Evolutionary conservation across 768 basidiomycete species (phyloP).

Genomic region (Lentinula lateritia): DNA sequence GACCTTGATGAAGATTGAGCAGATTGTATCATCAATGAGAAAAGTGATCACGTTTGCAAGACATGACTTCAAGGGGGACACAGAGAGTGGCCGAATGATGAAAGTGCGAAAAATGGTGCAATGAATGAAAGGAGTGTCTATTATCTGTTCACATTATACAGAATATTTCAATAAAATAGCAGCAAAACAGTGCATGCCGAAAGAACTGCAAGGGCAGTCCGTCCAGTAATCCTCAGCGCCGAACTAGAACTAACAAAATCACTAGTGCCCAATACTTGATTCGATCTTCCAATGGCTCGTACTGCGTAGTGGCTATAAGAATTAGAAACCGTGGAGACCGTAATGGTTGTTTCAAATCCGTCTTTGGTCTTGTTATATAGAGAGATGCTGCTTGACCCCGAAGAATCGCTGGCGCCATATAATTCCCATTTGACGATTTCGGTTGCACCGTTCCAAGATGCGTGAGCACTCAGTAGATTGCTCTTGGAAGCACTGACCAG

Average conservation of each 20-base stretch:
- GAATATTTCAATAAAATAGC: not conserved
- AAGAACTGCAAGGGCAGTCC: not conserved
- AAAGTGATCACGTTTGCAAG: too few relatives aligned
- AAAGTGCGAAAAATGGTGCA: too few relatives aligned
- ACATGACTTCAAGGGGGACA: too few relatives aligned
- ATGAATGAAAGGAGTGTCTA: too few relatives aligned
- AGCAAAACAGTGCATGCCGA: not conserved
- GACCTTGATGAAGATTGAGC: too few relatives aligned
- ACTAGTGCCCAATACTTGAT: not conserved
- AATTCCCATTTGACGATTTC: slow-evolving; percentile 10
- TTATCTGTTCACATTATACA: too few relatives aligned
- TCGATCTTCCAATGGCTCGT: not conserved
- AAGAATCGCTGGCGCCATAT: slow-evolving; percentile 1
- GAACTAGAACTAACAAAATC: not conserved
- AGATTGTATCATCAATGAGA: too few relatives aligned
- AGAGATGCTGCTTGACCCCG: not conserved
- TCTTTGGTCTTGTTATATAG: slow-evolving; percentile 3
- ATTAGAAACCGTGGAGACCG: not conserved
- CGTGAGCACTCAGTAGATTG: slow-evolving; percentile 6
- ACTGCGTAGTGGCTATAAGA: slow-evolving; percentile 1
- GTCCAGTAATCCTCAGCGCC: not conserved
- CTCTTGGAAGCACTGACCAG: not conserved
- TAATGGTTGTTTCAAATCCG: slow-evolving; percentile 14
- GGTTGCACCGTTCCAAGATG: slow-evolving; percentile 16
- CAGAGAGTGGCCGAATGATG: too few relatives aligned